Evolutionary conservation across 805 yeast genomes (phyloP).

Genomic region (Torulaspora delbrueckii): DNA sequence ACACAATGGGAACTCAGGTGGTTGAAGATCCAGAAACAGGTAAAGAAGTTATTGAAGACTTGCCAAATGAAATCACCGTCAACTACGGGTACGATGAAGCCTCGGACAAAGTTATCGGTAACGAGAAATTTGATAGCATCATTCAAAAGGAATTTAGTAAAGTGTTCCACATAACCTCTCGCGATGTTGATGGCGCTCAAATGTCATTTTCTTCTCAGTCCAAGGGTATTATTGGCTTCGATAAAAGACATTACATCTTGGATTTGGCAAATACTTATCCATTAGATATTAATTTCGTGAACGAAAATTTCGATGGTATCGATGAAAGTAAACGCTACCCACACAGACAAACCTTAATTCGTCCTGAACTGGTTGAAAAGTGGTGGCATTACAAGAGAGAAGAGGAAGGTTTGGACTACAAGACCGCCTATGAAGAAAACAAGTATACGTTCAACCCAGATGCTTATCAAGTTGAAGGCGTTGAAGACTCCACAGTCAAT

Average conservation of each 20-base stretch:
- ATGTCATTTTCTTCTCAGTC: constrained; percentile 69
- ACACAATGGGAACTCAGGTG: constrained; percentile 38
- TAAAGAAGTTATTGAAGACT: constrained; percentile 37
- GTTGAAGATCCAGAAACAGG: constrained; percentile 41
- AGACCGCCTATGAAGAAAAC: constrained; percentile 39
- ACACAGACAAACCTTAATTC: constrained; percentile 69
- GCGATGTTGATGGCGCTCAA: constrained; percentile 44
- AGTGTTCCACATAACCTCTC: constrained; percentile 72
- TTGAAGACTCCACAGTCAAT: constrained; percentile 47
- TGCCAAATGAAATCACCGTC: constrained; percentile 44
- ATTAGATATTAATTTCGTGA: constrained; percentile 71
- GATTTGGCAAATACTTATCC: constrained; percentile 85
- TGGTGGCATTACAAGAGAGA: constrained; percentile 79
- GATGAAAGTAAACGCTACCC: constrained; percentile 60
- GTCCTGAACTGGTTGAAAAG: constrained; percentile 84
- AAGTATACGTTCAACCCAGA: constrained; percentile 72
- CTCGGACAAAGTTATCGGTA: constrained; percentile 44
- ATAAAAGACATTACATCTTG: constrained; percentile 75
- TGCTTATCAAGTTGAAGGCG: constrained; percentile 49
- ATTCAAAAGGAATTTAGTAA: constrained; percentile 58
- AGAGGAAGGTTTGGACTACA: constrained; percentile 22
- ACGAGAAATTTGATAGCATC: constrained; percentile 49
- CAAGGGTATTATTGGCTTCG: constrained; percentile 82
- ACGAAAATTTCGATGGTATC: constrained; percentile 42
- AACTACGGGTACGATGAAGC: constrained; percentile 73